Percentiles rank a stretch among this genome's conserved stretches.
phyloP scores from a whole-genome alignment of 345 rosid species.

The Bretschneidera sinensis region DNA sequence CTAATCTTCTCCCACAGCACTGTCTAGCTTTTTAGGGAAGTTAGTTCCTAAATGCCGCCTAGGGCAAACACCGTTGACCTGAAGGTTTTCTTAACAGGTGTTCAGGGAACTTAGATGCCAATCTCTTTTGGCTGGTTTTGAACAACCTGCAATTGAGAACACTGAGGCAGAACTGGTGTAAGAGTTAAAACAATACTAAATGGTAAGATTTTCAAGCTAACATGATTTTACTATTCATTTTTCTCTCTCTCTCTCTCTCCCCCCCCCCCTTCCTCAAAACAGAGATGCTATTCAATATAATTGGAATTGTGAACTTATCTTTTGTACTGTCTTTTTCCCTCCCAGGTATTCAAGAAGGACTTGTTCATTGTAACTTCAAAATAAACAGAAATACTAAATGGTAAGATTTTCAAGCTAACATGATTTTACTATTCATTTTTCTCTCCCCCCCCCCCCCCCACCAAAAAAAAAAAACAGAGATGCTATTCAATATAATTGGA shows the following conservation, averaged over 20 bases:
- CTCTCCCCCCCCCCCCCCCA: neutral
- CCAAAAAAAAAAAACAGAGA: slow-evolving; percentile 5
- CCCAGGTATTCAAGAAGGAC: slow-evolving; percentile 41
- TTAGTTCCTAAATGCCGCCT: no score
- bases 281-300: neutral
- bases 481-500: neutral
- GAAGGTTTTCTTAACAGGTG: slow-evolving; percentile 29
- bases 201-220: slow-evolving; percentile 23
- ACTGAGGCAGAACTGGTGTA: slow-evolving; percentile 20
- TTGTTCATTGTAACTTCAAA: slow-evolving; percentile 28
- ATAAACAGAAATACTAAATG: slow-evolving; percentile 24
- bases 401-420: slow-evolving; percentile 23
- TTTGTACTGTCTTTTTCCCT: slow-evolving; percentile 2
- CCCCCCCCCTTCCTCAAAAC: neutral
- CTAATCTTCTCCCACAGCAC: slow-evolving; percentile 34
- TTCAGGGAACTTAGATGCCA: slow-evolving; percentile 23
- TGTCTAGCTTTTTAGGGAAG: no score
- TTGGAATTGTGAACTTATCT: slow-evolving; percentile 3
- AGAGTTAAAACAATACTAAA: slow-evolving; percentile 40
- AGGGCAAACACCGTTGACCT: slow-evolving; percentile 12
- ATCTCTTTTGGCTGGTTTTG: slow-evolving; percentile 9
- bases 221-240: neutral
- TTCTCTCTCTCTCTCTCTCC: neutral
- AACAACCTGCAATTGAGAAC: slow-evolving; percentile 18
- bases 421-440: neutral